Percentiles rank a stretch among this genome's conserved stretches.
These are phyloP conservation scores for Pestalotiopsis sp. DNA, from an alignment of 2,329 filamentous ascomycete genomes.

Conservation along the genomic window DNA sequence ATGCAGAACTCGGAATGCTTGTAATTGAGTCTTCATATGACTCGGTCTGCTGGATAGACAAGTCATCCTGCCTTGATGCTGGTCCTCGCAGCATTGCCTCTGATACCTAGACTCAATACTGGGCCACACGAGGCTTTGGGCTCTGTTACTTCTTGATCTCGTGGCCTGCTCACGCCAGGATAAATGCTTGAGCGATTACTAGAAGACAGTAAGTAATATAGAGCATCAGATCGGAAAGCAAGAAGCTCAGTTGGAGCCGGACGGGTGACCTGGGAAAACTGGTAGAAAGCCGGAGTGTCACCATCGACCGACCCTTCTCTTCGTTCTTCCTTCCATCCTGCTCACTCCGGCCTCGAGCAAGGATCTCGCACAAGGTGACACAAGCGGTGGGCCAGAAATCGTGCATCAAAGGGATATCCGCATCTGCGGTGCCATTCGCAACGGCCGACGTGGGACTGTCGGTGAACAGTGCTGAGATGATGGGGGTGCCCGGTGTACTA, in stretches of 20 bases:
- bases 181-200: too few relatives aligned
- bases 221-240: too few relatives aligned
- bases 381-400: neutral
- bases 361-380: neutral
- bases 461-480: neutral
- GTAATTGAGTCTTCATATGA: neutral
- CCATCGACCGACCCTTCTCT: too few relatives aligned
- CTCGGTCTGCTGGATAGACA: neutral
- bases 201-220: too few relatives aligned
- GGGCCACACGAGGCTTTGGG: too few relatives aligned
- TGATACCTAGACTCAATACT: neutral
- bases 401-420: neutral
- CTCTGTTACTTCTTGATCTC: too few relatives aligned
- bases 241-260: too few relatives aligned
- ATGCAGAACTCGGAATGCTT: neutral
- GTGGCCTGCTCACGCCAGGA: too few relatives aligned
- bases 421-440: neutral
- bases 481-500: neutral
- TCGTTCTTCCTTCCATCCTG: neutral
- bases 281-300: too few relatives aligned
- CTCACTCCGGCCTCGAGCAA: neutral
- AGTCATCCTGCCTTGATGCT: neutral
- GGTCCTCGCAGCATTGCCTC: neutral
- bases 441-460: neutral
- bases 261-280: too few relatives aligned